Base-by-base conservation (phyloP, 176 grass and related monocot species). In the Carex parvula region DNA sequence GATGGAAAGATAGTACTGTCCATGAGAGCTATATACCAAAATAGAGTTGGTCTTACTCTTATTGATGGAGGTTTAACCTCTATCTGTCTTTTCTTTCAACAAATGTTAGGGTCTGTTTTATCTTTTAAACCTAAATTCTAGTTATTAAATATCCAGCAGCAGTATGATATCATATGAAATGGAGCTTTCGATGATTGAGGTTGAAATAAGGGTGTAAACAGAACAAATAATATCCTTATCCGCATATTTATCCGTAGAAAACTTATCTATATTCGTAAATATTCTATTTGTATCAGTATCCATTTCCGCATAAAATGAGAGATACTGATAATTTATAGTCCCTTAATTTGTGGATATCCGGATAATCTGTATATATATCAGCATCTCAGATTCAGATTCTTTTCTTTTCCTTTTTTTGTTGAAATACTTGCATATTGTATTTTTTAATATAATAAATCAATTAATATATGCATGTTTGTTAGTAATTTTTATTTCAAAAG, bases 11-110 rank as follows among this genome's bases (percentile, higher is more conserved):
- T 99, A 86, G 85, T 99, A 68, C 85, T 99, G 60, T 95, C 96
- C 69, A 93, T 95, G 96, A 91, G 96, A 74, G 88, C 93, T 78
- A 86, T 99, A 88, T 99, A 99, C 83, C 96, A 99, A 86, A 95
- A 91, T 78, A 99, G 87, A 93, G 83, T 95, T 41, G 96, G 93
- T 24, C 93, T 99, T 62, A 87, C 89, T 71, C 91, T 99, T 64
- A 95, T 99, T 53, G 74, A 99, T 88, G 84, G 88, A 92, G 96
- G 96, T 99, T 87, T 18, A 21, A 61, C 32, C 79, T 41, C 11
- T 21, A 29, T 24, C 79, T 81, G 17, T 81, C 15, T 61, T 41
- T 52, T 44, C 20, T 66, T 50, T n/a, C 6, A 63, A 46, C 32
- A 65, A 35, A 15, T 16, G 66, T 29, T n/a, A 52, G 42, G n/a